A percentile compares a stretch with the other conserved stretches of the same genome.
These are phyloP conservation scores for Camelina neglecta DNA, from an alignment of 345 rosid species.

Conservation along the genomic window DNA sequence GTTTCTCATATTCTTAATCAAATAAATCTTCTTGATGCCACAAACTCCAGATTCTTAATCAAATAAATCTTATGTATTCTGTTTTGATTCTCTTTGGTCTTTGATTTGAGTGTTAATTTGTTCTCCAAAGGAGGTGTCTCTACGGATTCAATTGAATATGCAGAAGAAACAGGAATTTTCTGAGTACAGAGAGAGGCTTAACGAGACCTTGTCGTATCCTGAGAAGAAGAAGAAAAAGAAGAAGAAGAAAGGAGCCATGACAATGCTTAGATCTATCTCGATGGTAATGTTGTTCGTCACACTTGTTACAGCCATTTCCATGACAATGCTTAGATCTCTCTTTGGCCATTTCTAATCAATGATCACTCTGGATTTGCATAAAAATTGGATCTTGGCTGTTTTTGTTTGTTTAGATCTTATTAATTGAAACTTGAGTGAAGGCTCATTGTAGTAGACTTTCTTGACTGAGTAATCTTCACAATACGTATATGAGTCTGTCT, in stretches of 20 bases:
- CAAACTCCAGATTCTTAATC: neutral
- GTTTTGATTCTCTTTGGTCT: conserved; percentile 12
- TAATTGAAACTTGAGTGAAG: neutral
- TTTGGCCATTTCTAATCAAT: neutral
- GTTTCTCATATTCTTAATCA: neutral
- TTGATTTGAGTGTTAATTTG: neutral
- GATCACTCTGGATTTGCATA: neutral
- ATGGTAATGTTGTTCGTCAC: conserved; percentile 28
- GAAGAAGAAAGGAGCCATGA: conserved; percentile 30
- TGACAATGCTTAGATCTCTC: too few species aligned
- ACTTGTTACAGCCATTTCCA: conserved; percentile 35
- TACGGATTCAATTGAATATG: conserved; percentile 51
- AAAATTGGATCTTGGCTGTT: conserved; percentile 24
- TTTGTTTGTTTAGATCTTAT: conserved; percentile 24
- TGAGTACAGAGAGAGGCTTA: conserved; percentile 70
- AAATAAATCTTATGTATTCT: neutral
- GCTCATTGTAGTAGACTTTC: neutral
- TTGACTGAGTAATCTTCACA: too few species aligned
- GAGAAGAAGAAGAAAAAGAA: neutral
- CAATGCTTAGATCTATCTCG: conserved; percentile 37
- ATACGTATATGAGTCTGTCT: neutral
- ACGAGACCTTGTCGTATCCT: too few species aligned
- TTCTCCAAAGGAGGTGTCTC: conserved; percentile 12
- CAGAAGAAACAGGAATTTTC: conserved; percentile 52
- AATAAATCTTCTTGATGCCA: neutral